These are phyloP conservation scores for Sarcomyxa edulis DNA, from an alignment of 768 basidiomycete species.

Conservation along the genomic window DNA sequence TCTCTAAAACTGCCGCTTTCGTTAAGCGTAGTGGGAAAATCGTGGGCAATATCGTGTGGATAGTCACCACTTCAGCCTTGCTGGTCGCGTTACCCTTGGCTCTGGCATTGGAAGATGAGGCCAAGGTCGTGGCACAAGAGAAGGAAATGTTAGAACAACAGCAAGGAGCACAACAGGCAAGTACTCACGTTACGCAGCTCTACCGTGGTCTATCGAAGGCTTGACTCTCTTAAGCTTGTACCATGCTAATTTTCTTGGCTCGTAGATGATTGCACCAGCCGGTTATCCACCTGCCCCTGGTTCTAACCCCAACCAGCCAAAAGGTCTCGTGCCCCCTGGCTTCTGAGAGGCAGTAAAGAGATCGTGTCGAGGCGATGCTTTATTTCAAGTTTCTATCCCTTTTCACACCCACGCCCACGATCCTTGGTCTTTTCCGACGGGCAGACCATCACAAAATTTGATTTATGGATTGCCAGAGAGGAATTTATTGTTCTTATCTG, in stretches of 20 bases:
- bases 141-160: slow-evolving; percentile 92
- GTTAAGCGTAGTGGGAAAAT: slow-evolving; percentile 64
- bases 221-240: slow-evolving; percentile 7
- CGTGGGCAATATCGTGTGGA: slow-evolving; percentile 89
- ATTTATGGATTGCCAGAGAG: slow-evolving; percentile 2
- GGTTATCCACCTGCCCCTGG: slow-evolving; percentile 42
- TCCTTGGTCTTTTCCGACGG: slow-evolving; percentile 9
- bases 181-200: slow-evolving; percentile 17
- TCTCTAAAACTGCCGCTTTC: slow-evolving; percentile 57
- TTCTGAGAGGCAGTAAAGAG: slow-evolving; percentile 44
- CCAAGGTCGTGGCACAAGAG: slow-evolving; percentile 90
- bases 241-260: slow-evolving; percentile 10
- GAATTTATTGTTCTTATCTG: slow-evolving; percentile 1
- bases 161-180: slow-evolving; percentile 85
- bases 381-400: slow-evolving; percentile 7
- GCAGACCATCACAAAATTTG: slow-evolving; percentile 4
- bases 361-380: slow-evolving; percentile 11
- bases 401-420: slow-evolving; percentile 17
- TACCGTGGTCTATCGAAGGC: neutral
- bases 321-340: slow-evolving; percentile 78
- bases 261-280: slow-evolving; percentile 69
- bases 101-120: slow-evolving; percentile 92
- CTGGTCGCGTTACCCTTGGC: slow-evolving; percentile 93
- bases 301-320: slow-evolving; percentile 33
- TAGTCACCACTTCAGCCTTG: slow-evolving; percentile 89